Evolutionary conservation across 2,329 filamentous ascomycete species (phyloP).

Genomic region (Lasiodiplodia hormozganensis): DNA sequence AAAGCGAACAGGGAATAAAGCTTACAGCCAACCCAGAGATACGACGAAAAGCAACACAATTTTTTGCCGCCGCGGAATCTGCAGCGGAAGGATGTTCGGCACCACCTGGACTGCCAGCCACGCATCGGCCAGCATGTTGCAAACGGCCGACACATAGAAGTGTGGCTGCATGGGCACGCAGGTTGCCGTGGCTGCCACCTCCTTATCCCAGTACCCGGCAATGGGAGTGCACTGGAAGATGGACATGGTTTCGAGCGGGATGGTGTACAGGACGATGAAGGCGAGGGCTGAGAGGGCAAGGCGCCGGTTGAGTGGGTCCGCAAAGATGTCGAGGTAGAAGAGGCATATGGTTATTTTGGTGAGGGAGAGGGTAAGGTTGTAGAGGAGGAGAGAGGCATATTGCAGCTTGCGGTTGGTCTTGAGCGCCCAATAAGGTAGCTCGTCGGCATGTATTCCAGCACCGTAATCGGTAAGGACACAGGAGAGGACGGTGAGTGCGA

Average conservation of each 20-base stretch:
- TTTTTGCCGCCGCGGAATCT: conserved; percentile 40
- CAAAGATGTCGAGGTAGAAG: conserved; percentile 43
- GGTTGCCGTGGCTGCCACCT: conserved; percentile 33
- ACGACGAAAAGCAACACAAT: conserved; percentile 45
- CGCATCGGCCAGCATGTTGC: conserved; percentile 38
- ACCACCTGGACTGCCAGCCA: conserved; percentile 41
- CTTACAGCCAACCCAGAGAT: conserved; percentile 46
- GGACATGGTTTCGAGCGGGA: conserved; percentile 33
- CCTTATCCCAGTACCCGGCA: conserved; percentile 42
- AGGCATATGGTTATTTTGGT: conserved; percentile 43
- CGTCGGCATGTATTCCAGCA: background rate
- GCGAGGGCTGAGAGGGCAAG: conserved; percentile 38
- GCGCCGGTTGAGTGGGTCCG: conserved; percentile 34
- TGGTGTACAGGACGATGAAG: conserved; percentile 33
- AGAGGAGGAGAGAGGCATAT: conserved; percentile 37
- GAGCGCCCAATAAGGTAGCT: background rate
- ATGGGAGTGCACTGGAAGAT: conserved; percentile 44
- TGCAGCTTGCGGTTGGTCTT: conserved; percentile 31
- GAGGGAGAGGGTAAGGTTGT: conserved; percentile 39
- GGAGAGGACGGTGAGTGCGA: conserved; percentile 5
- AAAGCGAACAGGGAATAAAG: too few species aligned
- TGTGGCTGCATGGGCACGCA: conserved; percentile 43
- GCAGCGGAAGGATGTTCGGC: conserved; percentile 40
- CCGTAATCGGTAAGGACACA: conserved; percentile 11
- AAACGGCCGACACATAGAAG: conserved; percentile 31